These are phyloP conservation scores for Diutina mesorugosa DNA, from an alignment of 1,139 yeast genomes.

Conservation along the genomic window DNA sequence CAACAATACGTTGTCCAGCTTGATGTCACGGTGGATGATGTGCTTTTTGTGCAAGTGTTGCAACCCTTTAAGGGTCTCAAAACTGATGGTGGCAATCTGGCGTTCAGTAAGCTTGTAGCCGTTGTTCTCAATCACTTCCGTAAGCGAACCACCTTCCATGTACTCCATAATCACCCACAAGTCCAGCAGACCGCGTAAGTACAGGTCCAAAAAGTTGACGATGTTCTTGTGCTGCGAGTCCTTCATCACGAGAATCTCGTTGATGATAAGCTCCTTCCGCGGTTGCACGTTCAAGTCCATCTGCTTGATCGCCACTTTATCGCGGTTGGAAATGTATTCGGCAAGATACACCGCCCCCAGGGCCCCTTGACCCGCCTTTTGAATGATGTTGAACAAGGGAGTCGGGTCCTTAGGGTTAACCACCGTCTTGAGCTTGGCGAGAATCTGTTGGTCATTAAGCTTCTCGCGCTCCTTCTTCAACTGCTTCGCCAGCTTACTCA, in stretches of 20 bases:
- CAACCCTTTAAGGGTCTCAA: constrained; percentile 80
- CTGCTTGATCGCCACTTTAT: constrained; percentile 83
- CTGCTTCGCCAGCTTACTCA: constrained; percentile 27
- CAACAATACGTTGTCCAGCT: constrained; percentile 81
- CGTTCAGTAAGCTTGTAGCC: constrained; percentile 48
- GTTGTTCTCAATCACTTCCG: constrained; percentile 85
- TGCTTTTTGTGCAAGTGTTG: constrained; percentile 85
- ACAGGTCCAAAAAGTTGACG: constrained; percentile 85
- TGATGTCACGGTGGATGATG: constrained; percentile 91
- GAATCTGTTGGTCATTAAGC: constrained; percentile 75
- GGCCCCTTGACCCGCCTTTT: constrained; percentile 99
- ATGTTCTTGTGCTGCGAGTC: constrained; percentile 84
- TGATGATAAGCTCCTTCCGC: constrained; percentile 81
- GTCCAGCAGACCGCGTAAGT: constrained; percentile 57
- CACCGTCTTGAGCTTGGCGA: constrained; percentile 74
- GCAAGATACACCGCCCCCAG: constrained; percentile 94
- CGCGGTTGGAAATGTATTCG: constrained; percentile 35
- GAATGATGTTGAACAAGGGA: constrained; percentile 72
- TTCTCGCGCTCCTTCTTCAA: constrained; percentile 54
- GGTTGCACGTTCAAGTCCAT: constrained; percentile 92
- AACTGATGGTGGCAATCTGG: constrained; percentile 95
- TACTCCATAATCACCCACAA: constrained; percentile 97
- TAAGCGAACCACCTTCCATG: constrained; percentile 95
- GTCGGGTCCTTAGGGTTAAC: constrained; percentile 79
- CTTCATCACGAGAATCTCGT: constrained; percentile 89